A percentile compares a stretch with the other conserved stretches of the same genome.
Evolutionary conservation across 768 basidiomycete species (phyloP).

Genomic region (Trametes gibbosa): DNA sequence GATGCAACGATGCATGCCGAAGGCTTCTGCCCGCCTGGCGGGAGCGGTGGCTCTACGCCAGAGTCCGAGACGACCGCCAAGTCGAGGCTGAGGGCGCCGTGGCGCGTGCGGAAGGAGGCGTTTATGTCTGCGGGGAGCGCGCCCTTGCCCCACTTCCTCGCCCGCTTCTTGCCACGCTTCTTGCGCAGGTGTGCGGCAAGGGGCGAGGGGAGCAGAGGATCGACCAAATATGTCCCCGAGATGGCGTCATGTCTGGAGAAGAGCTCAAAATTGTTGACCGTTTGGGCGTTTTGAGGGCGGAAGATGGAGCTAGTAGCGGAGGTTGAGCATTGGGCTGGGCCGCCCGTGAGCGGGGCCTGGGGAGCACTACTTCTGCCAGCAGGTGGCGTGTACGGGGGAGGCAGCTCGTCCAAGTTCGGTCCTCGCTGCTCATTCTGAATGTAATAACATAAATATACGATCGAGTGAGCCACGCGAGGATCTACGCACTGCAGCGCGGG

Average conservation of each 20-base stretch:
- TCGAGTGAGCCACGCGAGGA: neutral
- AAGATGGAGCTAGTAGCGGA: conserved; percentile 8
- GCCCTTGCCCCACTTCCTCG: conserved; percentile 5
- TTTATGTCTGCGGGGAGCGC: conserved; percentile 11
- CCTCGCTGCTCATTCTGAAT: neutral
- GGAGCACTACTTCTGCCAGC: neutral
- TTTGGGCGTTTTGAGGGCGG: conserved; percentile 23
- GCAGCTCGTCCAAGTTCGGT: neutral
- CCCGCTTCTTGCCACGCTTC: neutral
- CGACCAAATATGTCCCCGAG: conserved; percentile 19
- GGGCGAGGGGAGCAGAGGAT: conserved; percentile 10
- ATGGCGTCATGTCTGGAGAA: conserved; percentile 26
- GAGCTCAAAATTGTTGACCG: conserved; percentile 27
- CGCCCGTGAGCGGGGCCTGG: neutral
- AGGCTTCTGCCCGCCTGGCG: neutral
- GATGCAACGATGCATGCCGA: conserved; percentile 17
- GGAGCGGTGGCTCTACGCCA: neutral
- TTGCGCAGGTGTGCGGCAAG: neutral
- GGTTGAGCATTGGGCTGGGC: neutral
- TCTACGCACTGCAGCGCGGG: neutral
- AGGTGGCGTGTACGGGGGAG: conserved; percentile 9
- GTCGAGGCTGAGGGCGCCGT: conserved; percentile 25
- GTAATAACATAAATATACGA: too few species aligned
- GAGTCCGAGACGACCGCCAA: conserved; percentile 20
- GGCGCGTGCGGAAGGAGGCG: conserved; percentile 26